These are phyloP conservation scores for Calophaca sinica DNA, from an alignment of 306 rosid species.

Conservation along the genomic window DNA sequence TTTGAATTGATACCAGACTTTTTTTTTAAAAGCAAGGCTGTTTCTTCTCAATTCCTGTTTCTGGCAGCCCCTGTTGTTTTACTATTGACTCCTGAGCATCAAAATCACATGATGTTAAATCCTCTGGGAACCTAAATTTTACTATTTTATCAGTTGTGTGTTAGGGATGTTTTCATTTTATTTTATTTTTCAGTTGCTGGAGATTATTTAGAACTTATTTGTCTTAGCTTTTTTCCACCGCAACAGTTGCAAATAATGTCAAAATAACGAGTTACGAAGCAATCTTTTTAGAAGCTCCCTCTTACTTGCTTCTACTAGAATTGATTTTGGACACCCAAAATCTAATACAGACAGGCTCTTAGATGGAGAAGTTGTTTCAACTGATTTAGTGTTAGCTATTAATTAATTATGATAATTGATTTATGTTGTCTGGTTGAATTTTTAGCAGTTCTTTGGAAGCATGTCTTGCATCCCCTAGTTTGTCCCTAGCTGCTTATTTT, in stretches of 20 bases:
- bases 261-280: too few relatives aligned
- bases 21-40: neutral
- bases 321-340: too few relatives aligned
- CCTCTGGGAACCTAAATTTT: neutral
- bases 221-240: too few relatives aligned
- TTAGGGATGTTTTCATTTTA: neutral
- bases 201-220: neutral
- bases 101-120: neutral
- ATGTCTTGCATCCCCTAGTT: neutral
- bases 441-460: neutral
- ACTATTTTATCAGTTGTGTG: neutral
- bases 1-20: neutral
- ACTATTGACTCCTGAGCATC: neutral
- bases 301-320: too few relatives aligned
- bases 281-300: too few relatives aligned
- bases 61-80: neutral
- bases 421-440: neutral
- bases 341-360: neutral
- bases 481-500: neutral
- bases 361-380: slow-evolving; percentile 3
- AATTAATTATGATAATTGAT: neutral
- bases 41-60: neutral
- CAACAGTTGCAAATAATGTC: too few relatives aligned
- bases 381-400: neutral
- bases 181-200: neutral